Conservation (phyloP, 2,329 filamentous ascomycete genomes). For the Seiridium unicorne region DNA sequence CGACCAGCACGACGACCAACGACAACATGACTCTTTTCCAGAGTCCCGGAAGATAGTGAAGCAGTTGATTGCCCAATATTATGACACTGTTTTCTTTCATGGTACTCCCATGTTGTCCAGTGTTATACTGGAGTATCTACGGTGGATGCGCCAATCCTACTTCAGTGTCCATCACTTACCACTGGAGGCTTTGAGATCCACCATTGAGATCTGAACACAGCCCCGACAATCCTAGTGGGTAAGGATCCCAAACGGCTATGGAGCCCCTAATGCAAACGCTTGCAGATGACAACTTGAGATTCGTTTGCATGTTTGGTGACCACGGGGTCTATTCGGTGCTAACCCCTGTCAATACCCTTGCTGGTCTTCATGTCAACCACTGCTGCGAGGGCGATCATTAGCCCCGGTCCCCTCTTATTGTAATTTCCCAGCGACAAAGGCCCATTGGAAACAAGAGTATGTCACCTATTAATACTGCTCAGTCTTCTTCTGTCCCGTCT, state of each 20-base stretch:
- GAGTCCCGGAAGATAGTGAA: too few relatives aligned
- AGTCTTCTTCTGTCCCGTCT: slow-evolving; percentile 25
- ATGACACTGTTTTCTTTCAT: too few relatives aligned
- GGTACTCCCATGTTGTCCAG: too few relatives aligned
- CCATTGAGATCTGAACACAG: too few relatives aligned
- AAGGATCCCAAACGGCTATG: neutral
- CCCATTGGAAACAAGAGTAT: slow-evolving; percentile 19
- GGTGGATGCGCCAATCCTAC: too few relatives aligned
- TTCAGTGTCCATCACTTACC: too few relatives aligned
- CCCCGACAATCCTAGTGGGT: too few relatives aligned
- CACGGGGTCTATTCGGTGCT: neutral
- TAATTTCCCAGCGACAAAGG: slow-evolving; percentile 26
- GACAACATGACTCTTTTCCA: too few relatives aligned
- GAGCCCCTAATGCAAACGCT: neutral
- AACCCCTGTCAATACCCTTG: neutral
- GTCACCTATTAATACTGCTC: slow-evolving; percentile 45
- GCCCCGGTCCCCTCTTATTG: neutral
- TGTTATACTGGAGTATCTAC: too few relatives aligned
- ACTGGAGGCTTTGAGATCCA: too few relatives aligned
- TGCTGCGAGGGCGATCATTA: neutral
- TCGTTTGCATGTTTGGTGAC: neutral
- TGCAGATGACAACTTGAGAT: slow-evolving; percentile 8
- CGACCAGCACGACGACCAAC: too few relatives aligned
- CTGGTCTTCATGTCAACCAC: slow-evolving; percentile 3
- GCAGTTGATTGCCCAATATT: too few relatives aligned